Conservation (phyloP, 805 yeast genomes). For the Kazachstania africana region DNA sequence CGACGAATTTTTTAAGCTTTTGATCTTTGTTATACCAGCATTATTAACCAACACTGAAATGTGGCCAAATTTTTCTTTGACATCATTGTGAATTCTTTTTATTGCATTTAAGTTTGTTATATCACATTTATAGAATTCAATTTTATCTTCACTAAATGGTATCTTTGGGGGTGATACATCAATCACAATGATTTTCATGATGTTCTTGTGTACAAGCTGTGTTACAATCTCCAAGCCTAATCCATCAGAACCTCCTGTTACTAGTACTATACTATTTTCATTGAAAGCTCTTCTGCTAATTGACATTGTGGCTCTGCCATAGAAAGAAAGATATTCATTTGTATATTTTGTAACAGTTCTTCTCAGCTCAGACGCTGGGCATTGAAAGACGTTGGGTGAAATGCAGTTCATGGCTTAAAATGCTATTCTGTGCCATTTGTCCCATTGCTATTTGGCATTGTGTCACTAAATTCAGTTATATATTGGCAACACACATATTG, state of each 20-base stretch:
- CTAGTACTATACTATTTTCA: conserved; percentile 46
- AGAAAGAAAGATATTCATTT: no score
- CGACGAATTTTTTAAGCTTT: conserved; percentile 40
- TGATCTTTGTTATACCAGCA: conserved; percentile 66
- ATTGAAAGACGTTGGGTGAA: no score
- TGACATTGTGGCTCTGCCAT: no score
- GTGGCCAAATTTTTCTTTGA: conserved; percentile 38
- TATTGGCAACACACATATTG: no score
- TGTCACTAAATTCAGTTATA: no score
- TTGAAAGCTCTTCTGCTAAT: no score
- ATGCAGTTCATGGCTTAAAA: no score
- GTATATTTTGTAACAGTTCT: no score
- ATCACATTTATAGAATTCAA: conserved; percentile 55
- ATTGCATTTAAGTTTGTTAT: conserved; percentile 45
- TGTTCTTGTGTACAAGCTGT: conserved; percentile 32
- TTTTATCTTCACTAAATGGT: conserved; percentile 17
- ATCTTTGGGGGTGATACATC: conserved; percentile 36
- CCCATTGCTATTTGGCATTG: no score
- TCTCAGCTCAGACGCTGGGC: no score
- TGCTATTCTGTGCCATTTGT: no score
- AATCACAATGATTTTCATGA: conserved; percentile 47
- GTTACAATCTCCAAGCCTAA: conserved; percentile 56
- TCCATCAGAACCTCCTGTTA: conserved; percentile 82
- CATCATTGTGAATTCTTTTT: conserved; percentile 26
- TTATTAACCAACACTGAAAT: conserved; percentile 70